phyloP scores from a whole-genome alignment of 345 rosid species.

The Boechera divaricarpa region DNA sequence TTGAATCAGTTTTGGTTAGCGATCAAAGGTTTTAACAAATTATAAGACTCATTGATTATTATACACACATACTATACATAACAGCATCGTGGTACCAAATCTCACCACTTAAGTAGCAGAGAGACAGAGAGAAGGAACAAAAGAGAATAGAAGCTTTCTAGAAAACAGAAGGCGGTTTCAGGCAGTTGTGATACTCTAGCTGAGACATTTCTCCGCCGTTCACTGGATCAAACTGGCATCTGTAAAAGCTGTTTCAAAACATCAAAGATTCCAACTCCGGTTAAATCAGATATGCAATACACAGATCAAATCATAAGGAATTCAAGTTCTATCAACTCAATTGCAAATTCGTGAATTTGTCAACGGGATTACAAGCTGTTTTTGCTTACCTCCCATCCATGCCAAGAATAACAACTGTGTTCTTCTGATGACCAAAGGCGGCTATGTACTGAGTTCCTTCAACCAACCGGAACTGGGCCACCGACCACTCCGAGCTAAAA shows the following conservation, averaged over 20 bases:
- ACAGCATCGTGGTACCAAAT: constrained; percentile 22
- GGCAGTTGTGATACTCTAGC: constrained; percentile 79
- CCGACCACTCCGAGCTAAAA: constrained; percentile 98
- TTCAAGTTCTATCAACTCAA: not conserved
- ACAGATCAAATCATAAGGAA: not conserved
- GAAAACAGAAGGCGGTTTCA: constrained; percentile 73
- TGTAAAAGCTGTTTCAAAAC: constrained; percentile 70
- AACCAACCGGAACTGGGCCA: constrained; percentile 84
- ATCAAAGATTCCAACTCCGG: constrained; percentile 16
- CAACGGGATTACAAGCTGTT: not conserved
- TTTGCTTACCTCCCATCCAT: constrained; percentile 86
- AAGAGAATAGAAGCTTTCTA: constrained; percentile 35
- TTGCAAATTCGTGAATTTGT: not conserved
- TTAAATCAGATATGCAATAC: constrained; percentile 1
- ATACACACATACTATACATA: constrained; percentile 41
- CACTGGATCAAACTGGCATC: constrained; percentile 89
- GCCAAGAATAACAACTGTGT: constrained; percentile 89
- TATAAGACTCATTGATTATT: constrained; percentile 22
- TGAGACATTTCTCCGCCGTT: constrained; percentile 94
- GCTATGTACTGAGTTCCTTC: constrained; percentile 88
- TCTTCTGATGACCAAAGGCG: constrained; percentile 92
- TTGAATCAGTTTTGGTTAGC: constrained; percentile 33
- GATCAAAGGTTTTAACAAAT: constrained; percentile 28
- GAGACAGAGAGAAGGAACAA: not conserved
- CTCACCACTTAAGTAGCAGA: constrained; percentile 31